These are phyloP conservation scores for Microsporum ferrugineum DNA, from an alignment of 2,329 filamentous ascomycete genomes.

Conservation along the genomic window DNA sequence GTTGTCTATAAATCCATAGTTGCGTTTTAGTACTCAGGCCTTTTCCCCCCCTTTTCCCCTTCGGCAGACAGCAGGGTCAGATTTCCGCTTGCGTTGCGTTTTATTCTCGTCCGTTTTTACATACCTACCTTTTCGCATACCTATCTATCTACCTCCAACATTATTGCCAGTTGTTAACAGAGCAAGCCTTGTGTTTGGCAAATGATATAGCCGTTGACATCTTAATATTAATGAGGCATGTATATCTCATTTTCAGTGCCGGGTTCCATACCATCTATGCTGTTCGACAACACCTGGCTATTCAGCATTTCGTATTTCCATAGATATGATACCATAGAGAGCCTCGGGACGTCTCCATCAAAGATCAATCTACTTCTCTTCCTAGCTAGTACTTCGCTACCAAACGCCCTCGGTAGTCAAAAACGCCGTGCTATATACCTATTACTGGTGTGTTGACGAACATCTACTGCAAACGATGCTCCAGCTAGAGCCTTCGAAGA, in stretches of 20 bases:
- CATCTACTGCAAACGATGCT: too few relatives aligned
- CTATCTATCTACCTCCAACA: not conserved
- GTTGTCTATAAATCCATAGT: constrained; percentile 4
- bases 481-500: too few relatives aligned
- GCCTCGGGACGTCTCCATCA: too few relatives aligned
- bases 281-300: too few relatives aligned
- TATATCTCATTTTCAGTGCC: not conserved
- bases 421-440: too few relatives aligned
- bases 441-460: too few relatives aligned
- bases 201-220: not conserved
- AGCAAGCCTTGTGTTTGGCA: not conserved
- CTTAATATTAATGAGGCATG: not conserved
- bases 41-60: not conserved
- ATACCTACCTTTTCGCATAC: not conserved
- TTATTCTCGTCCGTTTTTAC: not conserved
- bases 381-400: too few relatives aligned
- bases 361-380: too few relatives aligned
- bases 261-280: too few relatives aligned
- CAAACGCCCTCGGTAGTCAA: too few relatives aligned
- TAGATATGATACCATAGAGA: too few relatives aligned
- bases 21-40: constrained; percentile 1
- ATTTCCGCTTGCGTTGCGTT: not conserved
- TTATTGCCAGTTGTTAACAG: not conserved
- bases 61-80: not conserved
- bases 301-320: too few relatives aligned